Evolutionary conservation across 106 monocot species (phyloP).

Genomic region (Gastrodia elata): DNA sequence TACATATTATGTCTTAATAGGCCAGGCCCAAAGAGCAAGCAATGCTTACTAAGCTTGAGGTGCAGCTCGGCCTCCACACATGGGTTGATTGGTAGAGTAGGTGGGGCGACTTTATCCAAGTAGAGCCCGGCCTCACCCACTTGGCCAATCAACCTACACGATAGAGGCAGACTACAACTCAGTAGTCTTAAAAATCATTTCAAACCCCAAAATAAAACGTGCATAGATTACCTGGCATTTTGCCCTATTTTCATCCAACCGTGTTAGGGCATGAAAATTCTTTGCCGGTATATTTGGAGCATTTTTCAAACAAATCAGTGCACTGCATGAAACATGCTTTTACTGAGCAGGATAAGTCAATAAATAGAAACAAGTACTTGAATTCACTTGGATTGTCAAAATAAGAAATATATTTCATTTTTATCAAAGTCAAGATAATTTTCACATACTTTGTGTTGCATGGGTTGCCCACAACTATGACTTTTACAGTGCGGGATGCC

Average conservation of each 20-base stretch:
- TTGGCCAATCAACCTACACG: too few species aligned
- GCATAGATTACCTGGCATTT: conserved; percentile 71
- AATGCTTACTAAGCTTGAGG: too few species aligned
- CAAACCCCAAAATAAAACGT: not conserved
- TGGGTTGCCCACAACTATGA: conserved; percentile 87
- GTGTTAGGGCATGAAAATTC: conserved; percentile 95
- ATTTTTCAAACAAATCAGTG: conserved; percentile 96
- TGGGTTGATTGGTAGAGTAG: too few species aligned
- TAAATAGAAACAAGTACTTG: not conserved
- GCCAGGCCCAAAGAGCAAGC: too few species aligned
- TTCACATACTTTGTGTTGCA: conserved; percentile 87
- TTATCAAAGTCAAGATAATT: not conserved
- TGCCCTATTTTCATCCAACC: conserved; percentile 97
- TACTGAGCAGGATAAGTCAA: conserved; percentile 5
- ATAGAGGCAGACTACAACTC: too few species aligned
- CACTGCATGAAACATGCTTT: conserved; percentile 34
- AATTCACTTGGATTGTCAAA: not conserved
- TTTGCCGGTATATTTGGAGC: conserved; percentile 88
- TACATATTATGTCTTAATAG: too few species aligned
- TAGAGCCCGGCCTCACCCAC: too few species aligned
- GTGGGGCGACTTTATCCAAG: too few species aligned
- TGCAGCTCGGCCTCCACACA: too few species aligned
- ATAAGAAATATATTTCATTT: not conserved
- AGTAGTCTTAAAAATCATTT: too few species aligned
- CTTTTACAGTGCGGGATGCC: conserved; percentile 87